phyloP scores from a whole-genome alignment of 2,329 filamentous ascomycete species.

The Albophoma yamanashiensis region DNA sequence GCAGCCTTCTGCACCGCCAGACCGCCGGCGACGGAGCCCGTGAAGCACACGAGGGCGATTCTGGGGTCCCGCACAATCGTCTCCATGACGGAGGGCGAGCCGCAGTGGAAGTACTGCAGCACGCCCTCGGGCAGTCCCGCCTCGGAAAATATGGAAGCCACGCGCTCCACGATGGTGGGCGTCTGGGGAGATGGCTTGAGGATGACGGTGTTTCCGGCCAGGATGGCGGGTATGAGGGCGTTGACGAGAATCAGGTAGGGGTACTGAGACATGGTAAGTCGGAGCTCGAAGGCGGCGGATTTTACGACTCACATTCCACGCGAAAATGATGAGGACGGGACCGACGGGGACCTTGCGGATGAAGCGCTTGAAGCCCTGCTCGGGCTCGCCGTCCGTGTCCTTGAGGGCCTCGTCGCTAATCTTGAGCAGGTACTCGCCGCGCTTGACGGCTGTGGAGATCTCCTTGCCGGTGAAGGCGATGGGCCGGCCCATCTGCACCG shows the following conservation, averaged over 20 bases:
- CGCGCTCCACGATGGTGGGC: constrained; percentile 80
- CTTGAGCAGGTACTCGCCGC: constrained; percentile 76
- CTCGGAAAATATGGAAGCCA: constrained; percentile 63
- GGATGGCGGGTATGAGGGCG: constrained; percentile 80
- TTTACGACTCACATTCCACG: constrained; percentile 74
- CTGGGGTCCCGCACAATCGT: constrained; percentile 66
- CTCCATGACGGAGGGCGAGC: constrained; percentile 67
- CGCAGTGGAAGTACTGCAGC: constrained; percentile 86
- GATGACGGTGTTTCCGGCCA: constrained; percentile 84
- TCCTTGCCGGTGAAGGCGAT: constrained; percentile 81
- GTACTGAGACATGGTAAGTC: constrained; percentile 46
- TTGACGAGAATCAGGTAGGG: constrained; percentile 92
- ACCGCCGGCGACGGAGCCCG: constrained; percentile 81
- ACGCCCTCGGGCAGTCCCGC: constrained; percentile 77
- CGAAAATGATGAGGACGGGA: constrained; percentile 80
- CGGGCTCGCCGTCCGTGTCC: constrained; percentile 71
- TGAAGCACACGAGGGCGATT: constrained; percentile 81
- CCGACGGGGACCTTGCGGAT: constrained; percentile 83
- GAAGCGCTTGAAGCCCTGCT: constrained; percentile 83
- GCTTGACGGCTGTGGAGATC: constrained; percentile 72
- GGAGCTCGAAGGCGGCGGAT: not conserved
- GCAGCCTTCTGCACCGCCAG: constrained; percentile 78
- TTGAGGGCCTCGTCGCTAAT: constrained; percentile 69
- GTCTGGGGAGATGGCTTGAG: constrained; percentile 94
- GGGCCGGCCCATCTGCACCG: constrained; percentile 89